Conservation (phyloP, 2,329 filamentous ascomycete species). For the Ophiostoma himal-ulmi region DNA sequence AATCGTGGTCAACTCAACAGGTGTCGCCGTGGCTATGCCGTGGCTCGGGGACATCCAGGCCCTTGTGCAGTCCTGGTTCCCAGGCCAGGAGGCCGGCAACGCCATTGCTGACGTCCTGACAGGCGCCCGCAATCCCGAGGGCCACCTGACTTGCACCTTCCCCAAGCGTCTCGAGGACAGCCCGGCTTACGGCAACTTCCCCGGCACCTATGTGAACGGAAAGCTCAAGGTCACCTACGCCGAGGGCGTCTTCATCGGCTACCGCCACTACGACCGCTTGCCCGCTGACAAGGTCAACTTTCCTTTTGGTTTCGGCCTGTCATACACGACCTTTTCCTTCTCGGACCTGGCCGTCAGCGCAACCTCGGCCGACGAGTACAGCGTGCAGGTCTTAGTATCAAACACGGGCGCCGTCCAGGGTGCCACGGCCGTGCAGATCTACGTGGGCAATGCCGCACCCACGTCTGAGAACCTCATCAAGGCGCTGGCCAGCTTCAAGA, state of each 20-base stretch:
- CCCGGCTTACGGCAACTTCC: slow-evolving; percentile 70
- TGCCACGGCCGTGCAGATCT: slow-evolving; percentile 7
- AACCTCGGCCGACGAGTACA: slow-evolving; percentile 1
- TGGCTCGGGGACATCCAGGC: slow-evolving; percentile 10
- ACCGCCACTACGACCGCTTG: slow-evolving; percentile 70
- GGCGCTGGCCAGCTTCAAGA: slow-evolving; percentile 3
- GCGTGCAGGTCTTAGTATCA: background rate
- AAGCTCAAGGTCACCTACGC: slow-evolving; percentile 63
- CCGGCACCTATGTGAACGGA: slow-evolving; percentile 49
- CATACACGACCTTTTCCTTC: slow-evolving; percentile 12
- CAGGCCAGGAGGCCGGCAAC: slow-evolving; percentile 13
- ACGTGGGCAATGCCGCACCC: background rate
- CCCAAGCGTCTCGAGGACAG: slow-evolving; percentile 63
- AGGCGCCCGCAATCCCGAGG: background rate
- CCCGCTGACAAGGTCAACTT: slow-evolving; percentile 50
- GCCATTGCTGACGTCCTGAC: slow-evolving; percentile 14
- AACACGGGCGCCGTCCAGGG: background rate
- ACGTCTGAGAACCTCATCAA: background rate
- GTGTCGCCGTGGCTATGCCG: slow-evolving; percentile 15
- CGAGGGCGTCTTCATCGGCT: slow-evolving; percentile 75
- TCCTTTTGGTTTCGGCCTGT: slow-evolving; percentile 69
- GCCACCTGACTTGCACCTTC: slow-evolving; percentile 39
- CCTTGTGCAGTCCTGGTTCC: slow-evolving; percentile 18
- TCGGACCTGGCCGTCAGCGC: background rate
- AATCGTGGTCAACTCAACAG: slow-evolving; percentile 15